A percentile compares a stretch with the other conserved stretches of the same genome.
Evolutionary conservation across 176 grass and related monocot species (phyloP).

Genomic region (Rhipidocladum racemiflorum): DNA sequence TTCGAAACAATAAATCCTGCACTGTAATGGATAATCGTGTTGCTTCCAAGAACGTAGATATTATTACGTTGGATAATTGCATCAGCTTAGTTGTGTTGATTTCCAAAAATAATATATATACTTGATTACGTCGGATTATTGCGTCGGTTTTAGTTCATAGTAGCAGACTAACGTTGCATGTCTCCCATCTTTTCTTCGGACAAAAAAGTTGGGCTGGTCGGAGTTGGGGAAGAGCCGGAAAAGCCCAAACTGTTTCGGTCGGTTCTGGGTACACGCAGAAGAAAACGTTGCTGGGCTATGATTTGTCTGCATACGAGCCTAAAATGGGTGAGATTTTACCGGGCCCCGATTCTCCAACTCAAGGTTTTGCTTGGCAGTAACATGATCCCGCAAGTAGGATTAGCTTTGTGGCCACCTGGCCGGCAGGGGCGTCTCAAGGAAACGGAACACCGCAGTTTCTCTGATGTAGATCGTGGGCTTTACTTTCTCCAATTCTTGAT

Average conservation of each 20-base stretch:
- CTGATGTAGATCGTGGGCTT: too few species aligned
- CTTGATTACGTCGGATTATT: too few species aligned
- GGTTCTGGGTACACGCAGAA: neutral
- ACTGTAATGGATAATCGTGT: neutral
- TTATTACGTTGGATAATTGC: neutral
- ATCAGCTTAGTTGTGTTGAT: neutral
- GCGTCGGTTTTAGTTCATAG: neutral
- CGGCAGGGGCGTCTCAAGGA: too few species aligned
- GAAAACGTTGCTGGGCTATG: neutral
- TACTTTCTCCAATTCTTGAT: too few species aligned
- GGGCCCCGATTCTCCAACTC: neutral
- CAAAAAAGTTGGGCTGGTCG: neutral
- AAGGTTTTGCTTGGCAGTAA: too few species aligned
- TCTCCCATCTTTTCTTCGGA: neutral
- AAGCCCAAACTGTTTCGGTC: neutral
- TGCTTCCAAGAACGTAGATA: too few species aligned
- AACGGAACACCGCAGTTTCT: too few species aligned
- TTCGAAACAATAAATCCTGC: neutral
- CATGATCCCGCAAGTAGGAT: too few species aligned
- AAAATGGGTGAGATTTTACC: neutral
- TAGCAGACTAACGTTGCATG: neutral
- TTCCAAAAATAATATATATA: neutral
- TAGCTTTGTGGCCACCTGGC: too few species aligned
- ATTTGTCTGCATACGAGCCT: neutral
- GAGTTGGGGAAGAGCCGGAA: neutral